Percentiles rank a stretch among this genome's conserved stretches.
phyloP scores from a whole-genome alignment of 139 green algal genomes.

The Chlamydomonas sphaeroides region DNA sequence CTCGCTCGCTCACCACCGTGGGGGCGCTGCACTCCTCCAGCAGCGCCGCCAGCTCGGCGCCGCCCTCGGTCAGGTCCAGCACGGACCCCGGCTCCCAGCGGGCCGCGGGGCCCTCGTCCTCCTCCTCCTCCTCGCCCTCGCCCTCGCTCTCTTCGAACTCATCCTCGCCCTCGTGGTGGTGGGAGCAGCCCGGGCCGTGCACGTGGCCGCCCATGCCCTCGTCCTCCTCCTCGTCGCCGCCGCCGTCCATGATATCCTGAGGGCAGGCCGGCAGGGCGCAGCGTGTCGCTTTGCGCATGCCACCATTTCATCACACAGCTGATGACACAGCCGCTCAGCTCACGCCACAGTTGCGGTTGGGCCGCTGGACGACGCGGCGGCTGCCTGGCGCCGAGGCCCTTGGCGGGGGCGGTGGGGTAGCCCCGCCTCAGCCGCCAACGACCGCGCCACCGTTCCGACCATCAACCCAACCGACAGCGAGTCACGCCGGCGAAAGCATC shows the following conservation, averaged over 20 bases:
- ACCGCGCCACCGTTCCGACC: no score
- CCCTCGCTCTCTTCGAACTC: conserved; percentile 38
- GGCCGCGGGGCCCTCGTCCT: conserved; percentile 6
- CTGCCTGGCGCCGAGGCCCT: no score
- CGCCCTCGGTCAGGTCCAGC: conserved; percentile 55
- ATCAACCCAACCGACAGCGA: no score
- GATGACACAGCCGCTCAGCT: no score
- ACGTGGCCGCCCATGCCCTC: conserved; percentile 41
- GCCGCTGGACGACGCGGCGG: no score
- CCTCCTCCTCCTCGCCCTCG: conserved; percentile 41
- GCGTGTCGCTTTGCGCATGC: no score
- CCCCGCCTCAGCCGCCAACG: no score
- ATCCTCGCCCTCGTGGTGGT: neutral
- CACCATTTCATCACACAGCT: no score
- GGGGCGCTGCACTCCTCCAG: conserved; percentile 8
- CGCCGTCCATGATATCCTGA: conserved; percentile 49
- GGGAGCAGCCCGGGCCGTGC: conserved; percentile 10
- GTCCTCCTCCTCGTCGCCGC: conserved; percentile 22
- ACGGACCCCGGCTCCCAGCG: conserved; percentile 52
- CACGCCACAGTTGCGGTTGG: no score
- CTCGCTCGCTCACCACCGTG: conserved; percentile 10
- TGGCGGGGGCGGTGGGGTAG: no score
- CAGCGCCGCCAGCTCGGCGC: conserved; percentile 59
- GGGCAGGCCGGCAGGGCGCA: no score
- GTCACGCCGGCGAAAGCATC: no score